These are phyloP conservation scores for Arabidopsis lyrata DNA, from an alignment of 441 rosid genomes.

Conservation along the genomic window DNA sequence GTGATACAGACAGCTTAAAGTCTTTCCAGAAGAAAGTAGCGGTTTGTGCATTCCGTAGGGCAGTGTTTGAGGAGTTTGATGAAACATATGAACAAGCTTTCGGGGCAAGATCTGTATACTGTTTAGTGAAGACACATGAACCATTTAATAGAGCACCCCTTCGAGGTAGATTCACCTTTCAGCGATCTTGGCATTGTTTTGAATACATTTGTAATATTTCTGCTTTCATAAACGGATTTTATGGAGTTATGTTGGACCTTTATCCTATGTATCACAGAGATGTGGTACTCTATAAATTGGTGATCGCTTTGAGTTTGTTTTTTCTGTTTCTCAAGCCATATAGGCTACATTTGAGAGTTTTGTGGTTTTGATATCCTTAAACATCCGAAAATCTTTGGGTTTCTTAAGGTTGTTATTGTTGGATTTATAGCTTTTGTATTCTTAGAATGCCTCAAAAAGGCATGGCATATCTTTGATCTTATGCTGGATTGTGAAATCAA, in stretches of 20 bases:
- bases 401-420: background rate
- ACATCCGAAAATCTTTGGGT: background rate
- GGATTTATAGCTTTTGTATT: constrained; percentile 1
- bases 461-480: background rate
- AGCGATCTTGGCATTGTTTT: constrained; percentile 22
- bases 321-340: background rate
- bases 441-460: constrained; percentile 1
- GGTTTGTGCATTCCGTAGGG: constrained; percentile 63
- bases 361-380: background rate
- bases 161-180: constrained; percentile 56
- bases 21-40: constrained; percentile 65
- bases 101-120: constrained; percentile 54
- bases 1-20: constrained; percentile 51
- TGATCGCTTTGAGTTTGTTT: background rate
- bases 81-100: constrained; percentile 92
- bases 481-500: constrained; percentile 1
- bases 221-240: background rate
- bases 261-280: constrained; percentile 4
- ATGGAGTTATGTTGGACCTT: constrained; percentile 7
- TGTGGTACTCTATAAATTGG: constrained; percentile 5
- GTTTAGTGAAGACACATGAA: constrained; percentile 36
- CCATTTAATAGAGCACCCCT: constrained; percentile 51
- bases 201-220: constrained; percentile 2
- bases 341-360: constrained; percentile 4
- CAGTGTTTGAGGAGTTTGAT: constrained; percentile 87